These are phyloP conservation scores for Schrenkiella parvula DNA, from an alignment of 345 rosid genomes.

Conservation along the genomic window DNA sequence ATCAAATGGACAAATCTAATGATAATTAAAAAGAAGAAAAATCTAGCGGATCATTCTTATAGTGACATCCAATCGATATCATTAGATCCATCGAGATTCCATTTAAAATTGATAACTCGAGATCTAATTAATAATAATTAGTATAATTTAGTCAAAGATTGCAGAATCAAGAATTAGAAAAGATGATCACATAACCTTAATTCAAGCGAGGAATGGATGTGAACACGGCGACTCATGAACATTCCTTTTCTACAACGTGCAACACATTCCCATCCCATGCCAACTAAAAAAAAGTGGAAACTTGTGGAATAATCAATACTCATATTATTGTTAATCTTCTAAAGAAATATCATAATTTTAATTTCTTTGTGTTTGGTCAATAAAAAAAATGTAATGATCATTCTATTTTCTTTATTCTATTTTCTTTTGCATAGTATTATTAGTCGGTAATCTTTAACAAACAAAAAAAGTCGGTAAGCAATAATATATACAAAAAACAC, in stretches of 20 bases:
- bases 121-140: conserved; percentile 16
- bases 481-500: background rate
- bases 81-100: conserved; percentile 18
- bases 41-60: conserved; percentile 25
- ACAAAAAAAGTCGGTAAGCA: background rate
- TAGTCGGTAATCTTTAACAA: background rate
- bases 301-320: background rate
- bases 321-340: background rate
- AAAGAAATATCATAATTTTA: background rate
- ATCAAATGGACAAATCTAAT: conserved; percentile 8
- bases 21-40: background rate
- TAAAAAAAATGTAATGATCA: background rate
- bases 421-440: background rate
- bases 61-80: conserved; percentile 21
- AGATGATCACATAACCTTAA: conserved; percentile 8
- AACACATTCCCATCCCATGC: conserved; percentile 1
- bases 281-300: background rate
- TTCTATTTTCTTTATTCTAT: conserved; percentile 2
- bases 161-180: conserved; percentile 24
- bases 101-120: background rate
- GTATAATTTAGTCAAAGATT: conserved; percentile 29
- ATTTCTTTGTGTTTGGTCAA: conserved; percentile 6
- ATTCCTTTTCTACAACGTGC: conserved; percentile 16
- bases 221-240: conserved; percentile 6
- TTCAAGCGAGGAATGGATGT: conserved; percentile 2